Evolutionary conservation across 2,329 filamentous ascomycete species (phyloP), one percentile per base, ranked within the genome.

Genomic region (Coniochaeta sp.): DNA sequence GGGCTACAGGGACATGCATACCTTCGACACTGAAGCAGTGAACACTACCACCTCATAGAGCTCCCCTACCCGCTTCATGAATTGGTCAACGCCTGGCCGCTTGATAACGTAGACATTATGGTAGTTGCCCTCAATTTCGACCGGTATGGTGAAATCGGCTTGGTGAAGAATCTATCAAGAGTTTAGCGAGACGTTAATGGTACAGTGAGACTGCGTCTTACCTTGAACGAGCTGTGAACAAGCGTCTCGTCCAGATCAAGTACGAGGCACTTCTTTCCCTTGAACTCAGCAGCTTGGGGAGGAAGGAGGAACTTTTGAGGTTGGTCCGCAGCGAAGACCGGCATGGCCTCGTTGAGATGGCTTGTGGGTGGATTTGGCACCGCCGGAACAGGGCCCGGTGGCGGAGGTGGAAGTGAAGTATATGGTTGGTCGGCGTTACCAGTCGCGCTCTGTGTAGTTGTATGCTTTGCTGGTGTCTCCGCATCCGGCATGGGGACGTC

Each of bases 71-170:
- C 95, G 83, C 81, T 98, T 98, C 91, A 99, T 97, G 76, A 99
- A 99, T 65, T 96, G 89, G 72, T 99, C 95, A 22, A 99, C 95
- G 59, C 95, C 95, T n/a, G 95, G 95, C 69, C 95, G 87, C 79
- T 99, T 99, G 74, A 99, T 99, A 65, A 99, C 95, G 72, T 99
- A 99, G 59, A 99, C 96, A 70, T 99, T 99, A 77, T 99, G 95
- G 72, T 96, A 98, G 74, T 96, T 96, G 60, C 95, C 95, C 78
- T 99, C 95, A 65, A 99, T 99, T 71, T 99, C 95, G 33, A 99
- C 95, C 0, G 95, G 95, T 71, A 99, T 98, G 6, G 95, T 99
- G 72, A 99, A 98, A 75, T 99, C 95, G 61, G 95, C 95, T 80
- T 98, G 93, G 70, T 98, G 93, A 54, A 99, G 82, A 67, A 98